Percentiles rank a stretch among this genome's conserved stretches.
phyloP scores from a whole-genome alignment of 257 asterid genomes.

The Nicotiana knightiana region DNA sequence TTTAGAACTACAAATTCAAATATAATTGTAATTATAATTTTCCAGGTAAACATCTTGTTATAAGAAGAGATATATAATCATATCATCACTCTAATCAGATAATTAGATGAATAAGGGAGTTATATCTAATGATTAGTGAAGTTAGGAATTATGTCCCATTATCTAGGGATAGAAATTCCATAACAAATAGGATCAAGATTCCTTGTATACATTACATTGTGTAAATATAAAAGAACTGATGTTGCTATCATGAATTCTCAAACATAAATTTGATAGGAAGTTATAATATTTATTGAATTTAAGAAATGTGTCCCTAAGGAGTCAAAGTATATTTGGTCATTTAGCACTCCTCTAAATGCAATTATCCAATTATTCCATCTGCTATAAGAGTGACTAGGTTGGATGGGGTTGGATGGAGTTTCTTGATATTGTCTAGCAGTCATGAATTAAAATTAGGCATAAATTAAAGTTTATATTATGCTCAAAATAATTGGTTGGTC shows the following conservation, averaged over 20 bases:
- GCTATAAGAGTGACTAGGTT: no score
- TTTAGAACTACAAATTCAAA: no score
- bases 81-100: not conserved
- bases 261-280: not conserved
- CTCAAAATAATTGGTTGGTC: no score
- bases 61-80: not conserved
- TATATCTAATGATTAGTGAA: not conserved
- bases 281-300: not conserved
- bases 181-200: not conserved
- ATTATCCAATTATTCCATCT: no score
- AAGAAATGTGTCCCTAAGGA: not conserved
- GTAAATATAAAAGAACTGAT: not conserved
- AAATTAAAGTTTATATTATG: no score
- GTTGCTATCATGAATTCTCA: not conserved
- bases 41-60: not conserved
- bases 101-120: not conserved
- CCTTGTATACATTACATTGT: not conserved
- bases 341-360: no score
- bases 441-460: no score
- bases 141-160: not conserved
- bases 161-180: not conserved
- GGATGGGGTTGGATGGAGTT: no score
- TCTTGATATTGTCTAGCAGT: no score
- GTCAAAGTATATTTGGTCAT: no score
- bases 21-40: no score